A percentile compares a stretch with the other conserved stretches of the same genome.
These are phyloP conservation scores for Eucalyptus cloeziana DNA, from an alignment of 345 rosid species.

Conservation along the genomic window DNA sequence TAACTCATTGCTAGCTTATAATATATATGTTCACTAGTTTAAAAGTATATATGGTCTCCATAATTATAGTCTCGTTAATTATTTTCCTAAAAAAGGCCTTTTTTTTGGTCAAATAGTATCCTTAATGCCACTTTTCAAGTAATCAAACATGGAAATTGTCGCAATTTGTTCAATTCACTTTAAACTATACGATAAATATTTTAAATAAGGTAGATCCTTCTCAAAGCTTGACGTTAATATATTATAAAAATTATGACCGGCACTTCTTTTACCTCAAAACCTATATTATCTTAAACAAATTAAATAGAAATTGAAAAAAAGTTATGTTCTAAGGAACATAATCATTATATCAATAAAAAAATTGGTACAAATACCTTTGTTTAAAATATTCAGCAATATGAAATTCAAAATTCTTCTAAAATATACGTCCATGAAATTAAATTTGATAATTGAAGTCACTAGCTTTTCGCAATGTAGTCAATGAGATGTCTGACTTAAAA, in stretches of 20 bases:
- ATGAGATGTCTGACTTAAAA: fast-evolving
- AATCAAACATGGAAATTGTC: background rate
- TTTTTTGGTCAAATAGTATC: background rate
- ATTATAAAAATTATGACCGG: background rate
- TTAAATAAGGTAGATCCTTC: background rate
- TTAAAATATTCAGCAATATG: background rate
- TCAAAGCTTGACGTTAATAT: background rate
- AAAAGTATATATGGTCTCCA: background rate
- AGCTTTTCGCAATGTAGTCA: fast-evolving
- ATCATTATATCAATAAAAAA: background rate
- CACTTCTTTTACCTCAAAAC: background rate
- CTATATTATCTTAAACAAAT: background rate
- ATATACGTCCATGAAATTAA: background rate
- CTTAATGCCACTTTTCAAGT: background rate
- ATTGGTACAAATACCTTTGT: background rate
- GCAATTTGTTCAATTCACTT: background rate
- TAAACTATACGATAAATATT: background rate
- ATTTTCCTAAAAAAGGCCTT: background rate
- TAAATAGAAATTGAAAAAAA: background rate
- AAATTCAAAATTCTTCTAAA: background rate
- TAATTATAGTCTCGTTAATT: background rate
- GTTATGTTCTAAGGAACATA: background rate
- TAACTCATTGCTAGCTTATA: background rate
- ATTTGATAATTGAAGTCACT: background rate
- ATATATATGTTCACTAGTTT: too few relatives aligned